Percentiles rank a stretch among this genome's conserved stretches.
phyloP scores from a whole-genome alignment of 768 basidiomycete species.

The Psilocybe cubensis region DNA sequence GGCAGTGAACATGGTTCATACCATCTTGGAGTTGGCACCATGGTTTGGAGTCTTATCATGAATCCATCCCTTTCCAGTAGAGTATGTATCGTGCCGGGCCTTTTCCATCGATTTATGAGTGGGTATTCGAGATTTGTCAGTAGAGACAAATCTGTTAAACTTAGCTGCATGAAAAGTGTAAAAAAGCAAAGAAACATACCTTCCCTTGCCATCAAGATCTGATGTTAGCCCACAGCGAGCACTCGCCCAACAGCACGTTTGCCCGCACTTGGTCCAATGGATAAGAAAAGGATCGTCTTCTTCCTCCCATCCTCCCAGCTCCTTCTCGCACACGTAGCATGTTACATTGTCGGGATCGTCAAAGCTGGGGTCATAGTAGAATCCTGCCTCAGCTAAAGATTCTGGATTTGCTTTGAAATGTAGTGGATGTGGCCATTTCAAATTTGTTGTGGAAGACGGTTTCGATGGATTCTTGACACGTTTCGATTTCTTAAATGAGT shows the following conservation, averaged over 20 bases:
- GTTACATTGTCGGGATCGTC: conserved; percentile 75
- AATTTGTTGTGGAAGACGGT: conserved; percentile 43
- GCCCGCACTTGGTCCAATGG: conserved; percentile 72
- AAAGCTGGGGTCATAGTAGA: conserved; percentile 76
- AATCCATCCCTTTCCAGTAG: conserved; percentile 59
- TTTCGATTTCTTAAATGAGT: conserved; percentile 69
- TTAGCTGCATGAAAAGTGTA: not conserved
- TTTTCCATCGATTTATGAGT: conserved; percentile 70
- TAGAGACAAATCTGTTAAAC: conserved; percentile 56
- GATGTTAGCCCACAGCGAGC: conserved; percentile 70
- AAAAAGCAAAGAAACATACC: conserved; percentile 40
- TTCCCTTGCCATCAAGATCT: conserved; percentile 60
- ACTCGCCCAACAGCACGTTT: conserved; percentile 78
- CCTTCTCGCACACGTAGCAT: conserved; percentile 85
- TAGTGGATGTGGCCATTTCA: conserved; percentile 83
- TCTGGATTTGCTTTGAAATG: conserved; percentile 70
- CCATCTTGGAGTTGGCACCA: conserved; percentile 74
- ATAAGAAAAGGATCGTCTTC: conserved; percentile 87
- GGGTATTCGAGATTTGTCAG: conserved; percentile 66
- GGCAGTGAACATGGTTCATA: conserved; percentile 23
- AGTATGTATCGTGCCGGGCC: conserved; percentile 71
- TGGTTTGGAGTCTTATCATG: conserved; percentile 68
- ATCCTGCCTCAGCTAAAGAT: conserved; percentile 86
- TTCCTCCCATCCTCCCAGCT: conserved; percentile 83
- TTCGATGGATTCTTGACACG: conserved; percentile 62